phyloP scores from a whole-genome alignment of 352 stramenopile species.

The Phytophthora rubi region DNA sequence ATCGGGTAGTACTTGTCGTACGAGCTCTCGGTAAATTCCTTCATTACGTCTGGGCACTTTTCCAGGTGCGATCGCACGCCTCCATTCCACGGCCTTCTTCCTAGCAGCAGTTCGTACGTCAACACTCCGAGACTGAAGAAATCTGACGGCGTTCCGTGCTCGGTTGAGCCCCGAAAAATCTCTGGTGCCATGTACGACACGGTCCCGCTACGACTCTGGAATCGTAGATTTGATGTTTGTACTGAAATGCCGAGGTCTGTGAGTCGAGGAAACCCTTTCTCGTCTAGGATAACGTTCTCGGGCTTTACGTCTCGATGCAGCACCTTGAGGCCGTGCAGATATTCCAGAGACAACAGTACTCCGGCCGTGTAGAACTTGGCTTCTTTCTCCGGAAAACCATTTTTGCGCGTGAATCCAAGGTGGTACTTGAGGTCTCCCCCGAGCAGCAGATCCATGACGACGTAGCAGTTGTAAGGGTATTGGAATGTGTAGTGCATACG shows the following conservation, averaged over 20 bases:
- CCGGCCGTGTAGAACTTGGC: slow-evolving; percentile 70
- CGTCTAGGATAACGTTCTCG: slow-evolving; percentile 87
- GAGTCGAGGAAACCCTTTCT: slow-evolving; percentile 72
- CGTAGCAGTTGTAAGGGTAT: slow-evolving; percentile 70
- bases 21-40: slow-evolving; percentile 32
- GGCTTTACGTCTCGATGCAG: slow-evolving; percentile 87
- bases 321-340: slow-evolving; percentile 69
- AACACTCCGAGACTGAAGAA: slow-evolving; percentile 76
- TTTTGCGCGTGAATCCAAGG: slow-evolving; percentile 48
- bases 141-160: slow-evolving; percentile 65
- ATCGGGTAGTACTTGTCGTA: slow-evolving; percentile 59
- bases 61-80: slow-evolving; percentile 44
- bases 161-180: slow-evolving; percentile 55
- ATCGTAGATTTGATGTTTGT: slow-evolving; percentile 48
- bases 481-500: slow-evolving; percentile 78
- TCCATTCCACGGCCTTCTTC: slow-evolving; percentile 50
- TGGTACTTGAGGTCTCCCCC: slow-evolving; percentile 81
- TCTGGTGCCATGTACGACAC: slow-evolving; percentile 78
- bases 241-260: slow-evolving; percentile 81
- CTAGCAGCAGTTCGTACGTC: slow-evolving; percentile 57
- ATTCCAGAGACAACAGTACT: slow-evolving; percentile 65
- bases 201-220: slow-evolving; percentile 66
- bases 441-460: slow-evolving; percentile 80
- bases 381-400: slow-evolving; percentile 62
- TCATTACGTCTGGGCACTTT: slow-evolving; percentile 33